phyloP scores from a whole-genome alignment of 1,284 basidiomycete genomes.

The Ganoderma multipileum region DNA sequence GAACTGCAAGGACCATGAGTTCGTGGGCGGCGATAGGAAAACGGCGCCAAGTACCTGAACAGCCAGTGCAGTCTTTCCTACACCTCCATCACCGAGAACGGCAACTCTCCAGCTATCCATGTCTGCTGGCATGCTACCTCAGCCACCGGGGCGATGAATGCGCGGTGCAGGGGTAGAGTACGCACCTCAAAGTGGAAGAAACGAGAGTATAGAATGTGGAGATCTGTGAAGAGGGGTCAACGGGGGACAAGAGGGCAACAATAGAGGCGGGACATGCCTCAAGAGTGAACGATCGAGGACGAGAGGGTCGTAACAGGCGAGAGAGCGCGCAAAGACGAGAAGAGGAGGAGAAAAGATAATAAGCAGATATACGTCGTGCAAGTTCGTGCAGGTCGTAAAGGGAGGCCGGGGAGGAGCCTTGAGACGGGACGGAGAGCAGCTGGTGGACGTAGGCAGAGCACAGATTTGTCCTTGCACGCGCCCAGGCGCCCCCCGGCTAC shows the following conservation, averaged over 20 bases:
- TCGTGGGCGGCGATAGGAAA: conserved; percentile 16
- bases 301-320: conserved; percentile 25
- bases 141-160: conserved; percentile 11
- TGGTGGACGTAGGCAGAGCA: conserved; percentile 41
- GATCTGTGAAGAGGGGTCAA: conserved; percentile 30
- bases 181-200: conserved; percentile 33
- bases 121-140: conserved; percentile 41
- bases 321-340: conserved; percentile 28
- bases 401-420: conserved; percentile 41
- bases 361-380: conserved; percentile 62
- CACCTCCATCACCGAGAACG: conserved; percentile 96
- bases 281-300: conserved; percentile 36
- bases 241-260: conserved; percentile 14
- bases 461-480: conserved; percentile 38
- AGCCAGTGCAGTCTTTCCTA: conserved; percentile 96
- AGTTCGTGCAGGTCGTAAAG: conserved; percentile 77
- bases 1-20: conserved; percentile 60
- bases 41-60: conserved; percentile 74
- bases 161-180: conserved; percentile 1
- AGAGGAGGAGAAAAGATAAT: conserved; percentile 38
- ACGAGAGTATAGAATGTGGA: conserved; percentile 36
- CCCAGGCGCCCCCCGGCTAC: conserved; percentile 29
- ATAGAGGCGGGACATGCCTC: conserved; percentile 36
- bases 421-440: conserved; percentile 27
- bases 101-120: conserved; percentile 95